A percentile compares a stretch with the other conserved stretches of the same genome.
Evolutionary conservation across 2,329 filamentous ascomycete genomes (phyloP).

Genomic region (Pseudogymnoascus sp.): DNA sequence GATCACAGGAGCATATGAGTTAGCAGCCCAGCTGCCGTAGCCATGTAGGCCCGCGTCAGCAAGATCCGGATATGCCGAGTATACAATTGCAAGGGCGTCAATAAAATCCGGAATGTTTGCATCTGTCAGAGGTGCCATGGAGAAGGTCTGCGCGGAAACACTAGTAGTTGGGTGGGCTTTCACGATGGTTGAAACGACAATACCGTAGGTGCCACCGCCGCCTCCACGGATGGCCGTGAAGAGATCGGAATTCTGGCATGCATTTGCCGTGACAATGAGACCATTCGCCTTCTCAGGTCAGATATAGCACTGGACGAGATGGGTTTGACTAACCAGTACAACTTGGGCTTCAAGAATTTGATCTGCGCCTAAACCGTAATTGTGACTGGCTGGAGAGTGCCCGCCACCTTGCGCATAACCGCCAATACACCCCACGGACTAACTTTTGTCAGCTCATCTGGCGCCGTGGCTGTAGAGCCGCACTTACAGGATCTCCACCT

Average conservation of each 20-base stretch:
- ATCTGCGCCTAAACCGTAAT: constrained; percentile 38
- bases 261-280: constrained; percentile 28
- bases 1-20: constrained; percentile 21
- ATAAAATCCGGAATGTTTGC: constrained; percentile 25
- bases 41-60: constrained; percentile 26
- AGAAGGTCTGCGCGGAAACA: constrained; percentile 22
- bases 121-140: constrained; percentile 20
- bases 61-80: constrained; percentile 29
- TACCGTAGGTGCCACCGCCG: constrained; percentile 30
- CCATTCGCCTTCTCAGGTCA: constrained; percentile 25
- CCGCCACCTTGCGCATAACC: constrained; percentile 37
- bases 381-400: constrained; percentile 32
- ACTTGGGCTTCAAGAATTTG: constrained; percentile 38
- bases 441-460: constrained; percentile 24
- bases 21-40: constrained; percentile 26
- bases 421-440: constrained; percentile 27
- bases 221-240: constrained; percentile 37
- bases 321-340: constrained; percentile 24
- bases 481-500: constrained; percentile 26
- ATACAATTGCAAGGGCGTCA: constrained; percentile 25
- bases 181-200: constrained; percentile 34
- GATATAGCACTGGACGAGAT: not conserved
- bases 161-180: constrained; percentile 34
- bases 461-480: constrained; percentile 15
- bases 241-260: constrained; percentile 30